phyloP scores from a whole-genome alignment of 805 yeast genomes.

The Lachancea kluyveri region DNA sequence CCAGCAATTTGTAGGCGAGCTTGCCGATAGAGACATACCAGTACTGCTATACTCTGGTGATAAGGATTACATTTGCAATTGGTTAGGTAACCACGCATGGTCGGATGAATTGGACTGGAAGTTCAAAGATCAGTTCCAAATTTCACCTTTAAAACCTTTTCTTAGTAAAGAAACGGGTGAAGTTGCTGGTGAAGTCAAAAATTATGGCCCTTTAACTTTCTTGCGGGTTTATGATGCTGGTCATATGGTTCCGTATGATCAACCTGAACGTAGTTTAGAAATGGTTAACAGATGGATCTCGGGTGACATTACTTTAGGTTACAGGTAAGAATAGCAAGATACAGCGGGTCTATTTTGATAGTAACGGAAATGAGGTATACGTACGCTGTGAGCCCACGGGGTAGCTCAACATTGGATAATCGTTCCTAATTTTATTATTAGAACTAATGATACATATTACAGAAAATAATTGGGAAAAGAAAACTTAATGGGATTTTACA shows the following conservation, averaged over 20 bases:
- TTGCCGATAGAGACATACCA: slow-evolving; percentile 61
- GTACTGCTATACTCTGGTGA: slow-evolving; percentile 82
- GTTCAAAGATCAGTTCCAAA: slow-evolving; percentile 41
- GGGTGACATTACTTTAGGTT: slow-evolving; percentile 29
- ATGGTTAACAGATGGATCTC: slow-evolving; percentile 66
- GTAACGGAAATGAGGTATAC: no score
- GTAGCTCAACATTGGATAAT: background rate
- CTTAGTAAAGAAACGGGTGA: slow-evolving; percentile 23
- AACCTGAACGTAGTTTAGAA: slow-evolving; percentile 57
- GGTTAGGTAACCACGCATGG: slow-evolving; percentile 83
- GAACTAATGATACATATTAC: no score
- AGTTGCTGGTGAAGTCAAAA: slow-evolving; percentile 65
- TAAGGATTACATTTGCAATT: slow-evolving; percentile 80
- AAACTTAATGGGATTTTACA: slow-evolving; percentile 8
- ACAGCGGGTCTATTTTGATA: slow-evolving; percentile 1
- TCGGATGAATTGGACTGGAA: slow-evolving; percentile 59
- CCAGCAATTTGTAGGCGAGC: slow-evolving; percentile 58
- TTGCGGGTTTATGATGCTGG: slow-evolving; percentile 71
- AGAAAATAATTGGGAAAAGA: background rate
- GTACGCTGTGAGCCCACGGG: no score
- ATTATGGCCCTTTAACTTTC: slow-evolving; percentile 59
- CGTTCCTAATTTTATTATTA: no score
- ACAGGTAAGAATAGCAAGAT: no score
- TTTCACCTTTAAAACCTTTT: slow-evolving; percentile 37
- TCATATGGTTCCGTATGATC: slow-evolving; percentile 83